A percentile compares a stretch with the other conserved stretches of the same genome.
Evolutionary conservation across 2,329 filamentous ascomycete genomes (phyloP).

Genomic region (Geosmithia putterillii): DNA sequence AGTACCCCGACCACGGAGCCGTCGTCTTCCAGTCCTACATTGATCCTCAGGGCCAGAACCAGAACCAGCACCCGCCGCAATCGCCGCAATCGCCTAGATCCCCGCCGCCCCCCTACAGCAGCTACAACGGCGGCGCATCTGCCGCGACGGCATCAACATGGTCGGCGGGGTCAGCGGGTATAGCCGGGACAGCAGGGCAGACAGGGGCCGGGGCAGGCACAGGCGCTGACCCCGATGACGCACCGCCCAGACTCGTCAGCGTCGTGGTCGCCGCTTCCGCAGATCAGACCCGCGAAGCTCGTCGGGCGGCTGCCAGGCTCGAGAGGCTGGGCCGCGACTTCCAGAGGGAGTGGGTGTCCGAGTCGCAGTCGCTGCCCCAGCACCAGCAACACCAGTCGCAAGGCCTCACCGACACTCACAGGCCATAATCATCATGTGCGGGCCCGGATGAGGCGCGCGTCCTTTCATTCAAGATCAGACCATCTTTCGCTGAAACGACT

Average conservation of each 20-base stretch:
- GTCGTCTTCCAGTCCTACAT: conserved; percentile 33
- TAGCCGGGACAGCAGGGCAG: no score
- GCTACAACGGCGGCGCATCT: not conserved
- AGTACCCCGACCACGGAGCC: conserved; percentile 32
- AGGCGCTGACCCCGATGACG: conserved; percentile 11
- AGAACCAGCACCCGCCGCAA: not conserved
- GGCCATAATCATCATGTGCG: no score
- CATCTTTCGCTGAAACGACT: no score
- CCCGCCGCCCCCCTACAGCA: not conserved
- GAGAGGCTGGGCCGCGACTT: conserved; percentile 43
- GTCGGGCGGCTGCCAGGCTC: conserved; percentile 36
- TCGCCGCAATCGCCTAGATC: not conserved
- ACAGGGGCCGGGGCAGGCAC: not conserved
- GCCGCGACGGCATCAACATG: not conserved
- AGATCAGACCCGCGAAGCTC: conserved; percentile 35
- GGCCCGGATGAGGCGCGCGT: no score
- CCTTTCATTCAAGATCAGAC: no score
- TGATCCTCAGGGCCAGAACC: conserved; percentile 14
- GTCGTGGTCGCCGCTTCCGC: conserved; percentile 38
- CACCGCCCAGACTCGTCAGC: conserved; percentile 39
- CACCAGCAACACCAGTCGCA: no score
- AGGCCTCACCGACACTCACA: no score
- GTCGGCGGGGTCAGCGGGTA: no score
- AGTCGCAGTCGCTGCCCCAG: no score
- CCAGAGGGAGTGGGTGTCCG: conserved; percentile 34